Base-by-base conservation (phyloP, 2,329 filamentous ascomycete species). In the Talaromyces pinophilus region DNA sequence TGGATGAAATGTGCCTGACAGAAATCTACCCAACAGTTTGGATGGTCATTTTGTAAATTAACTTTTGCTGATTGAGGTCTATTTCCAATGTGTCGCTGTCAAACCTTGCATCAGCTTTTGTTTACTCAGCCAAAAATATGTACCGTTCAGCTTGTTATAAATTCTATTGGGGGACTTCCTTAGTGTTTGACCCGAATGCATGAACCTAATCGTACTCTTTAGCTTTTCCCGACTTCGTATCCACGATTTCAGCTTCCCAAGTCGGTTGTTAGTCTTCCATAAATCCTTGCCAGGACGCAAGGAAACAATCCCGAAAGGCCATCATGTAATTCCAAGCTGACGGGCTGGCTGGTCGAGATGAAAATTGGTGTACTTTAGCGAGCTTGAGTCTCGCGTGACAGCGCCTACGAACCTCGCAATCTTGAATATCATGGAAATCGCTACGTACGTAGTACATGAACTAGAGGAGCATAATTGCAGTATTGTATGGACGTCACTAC, bases 311-410 rank as follows among this genome's bases (percentile, higher is more conserved):
- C n/a, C 33, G 11, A 22, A 38, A 5, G 3, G 38, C 10, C 19
- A 11, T 25, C 19, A 38, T 40, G 30, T 57, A 40, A 5, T 57
- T 38, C 54, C n/a, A 19, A n/a, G 54, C 11, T 38, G 54, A 38
- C 25, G 54, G 19, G 10, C n/a, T 40, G 54, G 19, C 19, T 40
- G 54, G 19, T 40, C 11, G 33, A 38, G 33, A 38, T 40, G 54
- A 17, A 22, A 40, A 57, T 57, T 8, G 33, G 30, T 15, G 10
- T 38, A 13, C n/a, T 57, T 57, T 57, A 38, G 54, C n/a, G 30
- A 38, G 54, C 33, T 38, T 57, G 30, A 57, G 52, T 5, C 52
- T 55, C 52, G 54, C 54, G 11, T 57, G 54, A 57, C 19, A 57
- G 33, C 33, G 5, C n/a, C 33, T 22, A 22, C 30, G 30, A 22